Base-by-base conservation (phyloP, 345 rosid genomes). In the Eucalyptus virginea region DNA sequence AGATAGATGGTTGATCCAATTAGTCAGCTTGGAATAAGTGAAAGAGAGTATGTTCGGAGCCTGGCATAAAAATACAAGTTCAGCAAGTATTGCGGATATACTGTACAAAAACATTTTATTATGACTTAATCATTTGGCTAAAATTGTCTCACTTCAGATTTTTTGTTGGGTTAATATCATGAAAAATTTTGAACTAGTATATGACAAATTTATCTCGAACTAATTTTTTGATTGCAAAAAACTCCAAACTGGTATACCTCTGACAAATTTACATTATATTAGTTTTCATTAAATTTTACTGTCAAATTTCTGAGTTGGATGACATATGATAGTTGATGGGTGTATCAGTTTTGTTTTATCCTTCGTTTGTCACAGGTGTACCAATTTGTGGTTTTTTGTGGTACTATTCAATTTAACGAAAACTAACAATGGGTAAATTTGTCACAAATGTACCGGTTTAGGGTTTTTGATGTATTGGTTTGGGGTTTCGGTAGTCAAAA, bases 241-340 rank as follows among this genome's bases (percentile, higher is more conserved):
- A 52, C 5, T 5, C 24, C 1, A 52, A 52, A 52, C 1, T 3
- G 24, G 0, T 52, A 19, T 1, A 19, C 0, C 10, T 2, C 11
- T 19, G 2, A 19, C 0, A 52, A 52, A 52, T 52, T 7, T 19
- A 19, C 11, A 0, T 19, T 52, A 0, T 52, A 52, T 8, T 8
- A 52, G 1, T 52, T 52, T 19, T 0, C 2, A 4, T 52, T 52
- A 52, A 52, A 52, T 52, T 52, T 52, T 52, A 52, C 0, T 1
- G 2, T 52, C 11, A 52, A 52, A 52, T 52, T 52, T 52, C 2
- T 8, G 0, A 52, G 1, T 52, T 52, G 58, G 11, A 19, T 52
- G 58, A 19, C 11, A 52, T 19, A 52, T 52, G 24, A 52, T 52
- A 19, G 24, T 52, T 52, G 24, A 52, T 52, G 58, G 11, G 58